These are phyloP conservation scores for Coelastrella sp. DNA, from an alignment of 139 green algal genomes.

Conservation along the genomic window DNA sequence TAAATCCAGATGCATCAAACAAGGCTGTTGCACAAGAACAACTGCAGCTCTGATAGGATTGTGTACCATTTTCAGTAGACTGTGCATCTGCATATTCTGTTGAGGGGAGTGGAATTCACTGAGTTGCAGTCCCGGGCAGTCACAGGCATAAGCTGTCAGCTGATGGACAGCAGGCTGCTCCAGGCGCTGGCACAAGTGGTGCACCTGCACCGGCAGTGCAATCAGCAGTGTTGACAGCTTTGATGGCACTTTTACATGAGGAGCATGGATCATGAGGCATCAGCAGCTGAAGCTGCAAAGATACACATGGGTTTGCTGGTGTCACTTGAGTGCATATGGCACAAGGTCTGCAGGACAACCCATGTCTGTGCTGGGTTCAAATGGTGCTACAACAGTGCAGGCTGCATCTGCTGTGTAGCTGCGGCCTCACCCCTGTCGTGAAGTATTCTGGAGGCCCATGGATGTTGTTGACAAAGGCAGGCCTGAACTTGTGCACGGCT, in stretches of 20 bases:
- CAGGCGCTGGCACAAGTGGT: neutral
- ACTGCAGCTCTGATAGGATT: too few relatives aligned
- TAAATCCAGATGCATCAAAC: too few relatives aligned
- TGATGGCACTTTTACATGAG: neutral
- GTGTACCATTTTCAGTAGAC: conserved; percentile 1
- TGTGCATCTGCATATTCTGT: neutral
- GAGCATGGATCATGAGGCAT: too few relatives aligned
- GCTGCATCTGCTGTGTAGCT: neutral
- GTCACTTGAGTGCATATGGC: neutral
- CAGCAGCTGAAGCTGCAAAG: too few relatives aligned
- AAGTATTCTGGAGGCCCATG: conserved; percentile 31
- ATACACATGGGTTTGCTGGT: too few relatives aligned
- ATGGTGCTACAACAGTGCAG: neutral
- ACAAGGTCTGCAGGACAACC: neutral
- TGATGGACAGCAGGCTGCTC: too few relatives aligned
- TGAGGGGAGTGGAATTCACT: neutral
- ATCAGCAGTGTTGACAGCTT: neutral
- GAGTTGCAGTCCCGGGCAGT: neutral
- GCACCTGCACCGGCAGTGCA: neutral
- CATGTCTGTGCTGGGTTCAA: neutral
- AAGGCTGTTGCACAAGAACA: too few relatives aligned
- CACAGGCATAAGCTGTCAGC: neutral
- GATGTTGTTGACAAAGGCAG: conserved; percentile 37
- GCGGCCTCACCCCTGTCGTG: neutral
- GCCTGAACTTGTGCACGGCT: conserved; percentile 45